Conservation (phyloP, 192 early-diverging fungal genomes). For the Backusella westeae region DNA sequence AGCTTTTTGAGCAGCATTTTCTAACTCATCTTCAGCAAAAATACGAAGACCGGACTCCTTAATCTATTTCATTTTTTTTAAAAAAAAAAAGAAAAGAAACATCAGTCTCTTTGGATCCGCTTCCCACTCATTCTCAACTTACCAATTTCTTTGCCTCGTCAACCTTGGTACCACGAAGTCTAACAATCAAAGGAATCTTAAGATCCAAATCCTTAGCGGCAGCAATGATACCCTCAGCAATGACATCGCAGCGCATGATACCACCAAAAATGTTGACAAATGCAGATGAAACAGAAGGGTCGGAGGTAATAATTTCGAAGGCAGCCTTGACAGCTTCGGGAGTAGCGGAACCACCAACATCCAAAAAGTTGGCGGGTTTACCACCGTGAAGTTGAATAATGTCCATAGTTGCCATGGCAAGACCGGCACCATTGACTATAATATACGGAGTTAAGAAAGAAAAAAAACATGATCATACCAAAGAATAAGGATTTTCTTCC, state of each 20-base stretch:
- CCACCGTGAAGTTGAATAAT: slow-evolving; percentile 99
- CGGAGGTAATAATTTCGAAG: slow-evolving; percentile 98
- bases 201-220: slow-evolving; percentile 91
- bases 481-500: not conserved
- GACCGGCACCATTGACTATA: slow-evolving; percentile 92
- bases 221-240: slow-evolving; percentile 97
- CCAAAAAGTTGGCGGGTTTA: slow-evolving; percentile 98
- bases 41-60: slow-evolving; percentile 89
- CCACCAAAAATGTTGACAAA: slow-evolving; percentile 99
- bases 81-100: not conserved
- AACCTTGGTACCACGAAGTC: slow-evolving; percentile 83
- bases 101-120: not conserved
- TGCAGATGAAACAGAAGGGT: slow-evolving; percentile 93
- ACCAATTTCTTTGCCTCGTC: slow-evolving; percentile 36
- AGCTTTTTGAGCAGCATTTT: slow-evolving; percentile 89
- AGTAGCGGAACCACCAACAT: slow-evolving; percentile 96
- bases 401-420: slow-evolving; percentile 99
- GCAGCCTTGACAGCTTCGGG: slow-evolving; percentile 96
- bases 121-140: not conserved
- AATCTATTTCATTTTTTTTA: slow-evolving; percentile 43
- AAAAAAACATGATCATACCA: not conserved
- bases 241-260: slow-evolving; percentile 99
- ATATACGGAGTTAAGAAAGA: not conserved
- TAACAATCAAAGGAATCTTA: slow-evolving; percentile 93
- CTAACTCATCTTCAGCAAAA: slow-evolving; percentile 92